Conservation (phyloP, 495 filamentous ascomycete genomes). For the Penicillium chermesinum region DNA sequence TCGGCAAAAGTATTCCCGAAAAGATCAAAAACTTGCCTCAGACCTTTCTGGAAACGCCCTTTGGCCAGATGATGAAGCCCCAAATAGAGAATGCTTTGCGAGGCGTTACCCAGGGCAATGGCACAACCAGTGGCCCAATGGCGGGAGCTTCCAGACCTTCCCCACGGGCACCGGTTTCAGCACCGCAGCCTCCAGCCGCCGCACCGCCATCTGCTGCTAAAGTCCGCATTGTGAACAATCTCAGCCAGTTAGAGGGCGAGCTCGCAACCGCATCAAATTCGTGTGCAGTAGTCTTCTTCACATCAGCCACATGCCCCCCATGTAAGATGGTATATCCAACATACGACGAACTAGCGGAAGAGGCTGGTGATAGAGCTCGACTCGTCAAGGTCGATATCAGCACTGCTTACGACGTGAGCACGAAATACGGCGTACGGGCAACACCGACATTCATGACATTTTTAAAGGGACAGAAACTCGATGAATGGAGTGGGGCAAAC, state of each 20-base stretch:
- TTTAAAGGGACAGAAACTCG: constrained; percentile 65
- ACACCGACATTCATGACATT: constrained; percentile 94
- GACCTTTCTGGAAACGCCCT: constrained; percentile 81
- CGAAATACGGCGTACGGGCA: constrained; percentile 61
- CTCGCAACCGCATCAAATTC: constrained; percentile 54
- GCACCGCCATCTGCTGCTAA: constrained; percentile 21
- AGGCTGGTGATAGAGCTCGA: constrained; percentile 60
- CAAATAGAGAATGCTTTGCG: constrained; percentile 72
- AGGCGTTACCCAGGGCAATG: constrained; percentile 55
- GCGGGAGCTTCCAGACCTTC: neutral
- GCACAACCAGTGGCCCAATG: constrained; percentile 19
- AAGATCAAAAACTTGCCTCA: constrained; percentile 86
- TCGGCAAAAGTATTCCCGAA: constrained; percentile 83
- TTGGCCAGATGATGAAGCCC: constrained; percentile 84
- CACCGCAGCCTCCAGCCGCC: constrained; percentile 13
- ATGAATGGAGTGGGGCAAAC: constrained; percentile 77
- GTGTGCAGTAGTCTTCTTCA: constrained; percentile 89
- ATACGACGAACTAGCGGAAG: constrained; percentile 74
- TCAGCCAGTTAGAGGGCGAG: constrained; percentile 55
- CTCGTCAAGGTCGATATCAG: constrained; percentile 83
- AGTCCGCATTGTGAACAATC: constrained; percentile 49
- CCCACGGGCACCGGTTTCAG: constrained; percentile 15
- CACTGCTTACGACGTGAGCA: constrained; percentile 57
- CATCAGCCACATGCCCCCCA: constrained; percentile 77
- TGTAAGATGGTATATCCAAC: constrained; percentile 80